phyloP scores from a whole-genome alignment of 257 asterid species.

The Nicotiana undulata region DNA sequence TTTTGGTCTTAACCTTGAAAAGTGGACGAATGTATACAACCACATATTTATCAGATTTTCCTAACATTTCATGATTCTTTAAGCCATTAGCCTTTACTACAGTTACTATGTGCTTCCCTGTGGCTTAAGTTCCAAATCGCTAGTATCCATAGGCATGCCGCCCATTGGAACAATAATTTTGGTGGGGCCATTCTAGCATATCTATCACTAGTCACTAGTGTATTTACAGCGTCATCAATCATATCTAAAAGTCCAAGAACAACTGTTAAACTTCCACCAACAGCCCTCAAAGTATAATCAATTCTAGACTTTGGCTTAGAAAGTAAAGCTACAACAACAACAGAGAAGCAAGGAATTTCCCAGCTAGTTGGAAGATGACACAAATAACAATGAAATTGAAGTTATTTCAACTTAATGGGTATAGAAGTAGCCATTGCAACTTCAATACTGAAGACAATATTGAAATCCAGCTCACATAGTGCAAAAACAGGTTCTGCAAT shows the following conservation, averaged over 20 bases:
- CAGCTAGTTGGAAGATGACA: constrained; percentile 89
- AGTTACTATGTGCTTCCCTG: constrained; percentile 69
- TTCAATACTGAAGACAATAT: constrained; percentile 81
- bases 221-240: constrained; percentile 88
- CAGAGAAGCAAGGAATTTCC: constrained; percentile 97
- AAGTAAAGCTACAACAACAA: constrained; percentile 96
- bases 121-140: constrained; percentile 98
- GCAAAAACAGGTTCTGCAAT: no score
- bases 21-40: constrained; percentile 76
- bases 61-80: constrained; percentile 89
- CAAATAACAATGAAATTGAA: constrained; percentile 90
- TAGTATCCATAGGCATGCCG: constrained; percentile 68
- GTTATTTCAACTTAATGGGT: constrained; percentile 99
- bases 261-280: constrained; percentile 96
- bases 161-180: constrained; percentile 94
- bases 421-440: constrained; percentile 93
- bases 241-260: constrained; percentile 92
- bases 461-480: no score
- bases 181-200: constrained; percentile 97
- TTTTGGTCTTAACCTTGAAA: constrained; percentile 85
- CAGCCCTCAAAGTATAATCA: constrained; percentile 86
- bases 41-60: constrained; percentile 93
- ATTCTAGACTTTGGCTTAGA: constrained; percentile 97
- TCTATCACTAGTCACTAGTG: constrained; percentile 53
- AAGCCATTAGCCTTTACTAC: constrained; percentile 60